phyloP scores from a whole-genome alignment of 345 rosid genomes.

The Streptanthus diversifolius region DNA sequence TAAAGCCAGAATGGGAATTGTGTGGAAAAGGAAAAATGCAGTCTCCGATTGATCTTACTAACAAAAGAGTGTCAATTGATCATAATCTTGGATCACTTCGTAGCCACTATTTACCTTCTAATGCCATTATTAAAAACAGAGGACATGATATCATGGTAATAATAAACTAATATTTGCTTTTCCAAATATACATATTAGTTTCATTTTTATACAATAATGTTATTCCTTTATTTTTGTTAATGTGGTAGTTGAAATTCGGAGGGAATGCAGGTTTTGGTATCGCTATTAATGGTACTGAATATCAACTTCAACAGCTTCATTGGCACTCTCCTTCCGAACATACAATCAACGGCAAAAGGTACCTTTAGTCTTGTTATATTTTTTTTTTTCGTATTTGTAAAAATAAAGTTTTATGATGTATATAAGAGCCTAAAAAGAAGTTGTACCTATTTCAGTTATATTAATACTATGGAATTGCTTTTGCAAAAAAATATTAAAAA shows the following conservation, averaged over 20 bases:
- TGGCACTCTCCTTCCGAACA: slow-evolving; percentile 93
- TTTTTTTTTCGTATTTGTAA: not conserved
- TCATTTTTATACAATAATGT: not conserved
- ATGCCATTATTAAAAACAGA: slow-evolving; percentile 62
- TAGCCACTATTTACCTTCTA: slow-evolving; percentile 49
- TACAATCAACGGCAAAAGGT: slow-evolving; percentile 64
- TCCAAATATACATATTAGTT: not conserved
- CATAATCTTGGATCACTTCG: slow-evolving; percentile 45
- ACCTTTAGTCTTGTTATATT: not conserved
- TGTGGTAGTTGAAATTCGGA: slow-evolving; percentile 49
- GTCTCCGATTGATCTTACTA: slow-evolving; percentile 66
- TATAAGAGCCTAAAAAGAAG: too few relatives aligned
- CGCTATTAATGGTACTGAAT: slow-evolving; percentile 43
- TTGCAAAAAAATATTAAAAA: too few relatives aligned
- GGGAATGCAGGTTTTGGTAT: slow-evolving; percentile 46
- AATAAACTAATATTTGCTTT: not conserved
- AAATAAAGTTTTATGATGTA: not conserved
- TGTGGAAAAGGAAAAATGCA: slow-evolving; percentile 78
- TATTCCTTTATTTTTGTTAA: not conserved
- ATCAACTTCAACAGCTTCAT: slow-evolving; percentile 58
- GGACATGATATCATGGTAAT: slow-evolving; percentile 85
- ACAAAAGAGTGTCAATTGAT: slow-evolving; percentile 45
- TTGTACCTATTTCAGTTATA: too few relatives aligned
- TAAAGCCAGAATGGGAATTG: slow-evolving; percentile 53
- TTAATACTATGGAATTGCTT: too few relatives aligned